A percentile compares a stretch with the other conserved stretches of the same genome.
phyloP scores from a whole-genome alignment of 768 basidiomycete species.

The Phallus indusiatus region DNA sequence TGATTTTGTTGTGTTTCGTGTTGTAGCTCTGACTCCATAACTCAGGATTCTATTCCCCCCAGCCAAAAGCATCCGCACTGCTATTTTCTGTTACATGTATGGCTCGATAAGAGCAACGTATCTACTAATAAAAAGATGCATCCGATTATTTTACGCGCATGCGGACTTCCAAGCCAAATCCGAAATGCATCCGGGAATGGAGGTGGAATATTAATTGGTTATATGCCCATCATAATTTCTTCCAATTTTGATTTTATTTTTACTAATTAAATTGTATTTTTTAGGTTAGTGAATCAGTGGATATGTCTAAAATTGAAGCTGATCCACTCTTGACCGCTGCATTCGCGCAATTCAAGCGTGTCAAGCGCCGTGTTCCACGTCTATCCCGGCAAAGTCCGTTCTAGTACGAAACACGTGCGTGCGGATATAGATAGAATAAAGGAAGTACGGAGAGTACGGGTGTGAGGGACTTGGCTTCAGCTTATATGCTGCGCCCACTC shows the following conservation, averaged over 20 bases:
- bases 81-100: constrained; percentile 21
- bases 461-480: too few species aligned
- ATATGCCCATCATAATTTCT: constrained; percentile 21
- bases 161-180: constrained; percentile 20
- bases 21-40: background rate
- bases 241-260: background rate
- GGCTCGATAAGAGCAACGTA: constrained; percentile 23
- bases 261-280: constrained; percentile 4
- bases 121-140: constrained; percentile 19
- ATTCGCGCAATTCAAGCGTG: constrained; percentile 20
- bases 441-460: too few species aligned
- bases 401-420: too few species aligned
- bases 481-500: too few species aligned
- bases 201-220: constrained; percentile 14
- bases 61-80: constrained; percentile 14
- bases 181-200: constrained; percentile 26
- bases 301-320: constrained; percentile 14
- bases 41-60: constrained; percentile 10
- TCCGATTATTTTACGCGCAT: constrained; percentile 20
- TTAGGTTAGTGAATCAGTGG: constrained; percentile 15
- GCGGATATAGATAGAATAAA: too few species aligned
- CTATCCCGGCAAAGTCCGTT: too few species aligned
- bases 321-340: constrained; percentile 14
- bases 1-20: background rate
- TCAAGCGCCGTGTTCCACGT: too few species aligned